Evolutionary conservation across 768 basidiomycete genomes (phyloP).

Genomic region (Rhodotorula toruloides): DNA sequence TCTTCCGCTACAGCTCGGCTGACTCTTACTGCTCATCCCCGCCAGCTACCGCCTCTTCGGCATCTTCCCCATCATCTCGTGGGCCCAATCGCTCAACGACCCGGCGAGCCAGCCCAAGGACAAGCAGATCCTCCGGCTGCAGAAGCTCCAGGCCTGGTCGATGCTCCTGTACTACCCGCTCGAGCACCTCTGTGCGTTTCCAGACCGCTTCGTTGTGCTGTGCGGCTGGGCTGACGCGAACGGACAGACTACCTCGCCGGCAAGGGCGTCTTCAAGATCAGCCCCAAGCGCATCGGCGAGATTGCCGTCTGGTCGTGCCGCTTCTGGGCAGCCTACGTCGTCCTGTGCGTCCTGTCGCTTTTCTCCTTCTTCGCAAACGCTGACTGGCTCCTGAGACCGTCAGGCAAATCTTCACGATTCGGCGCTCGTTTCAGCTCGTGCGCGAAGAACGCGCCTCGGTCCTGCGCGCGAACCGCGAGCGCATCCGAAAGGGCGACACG

Average conservation of each 20-base stretch:
- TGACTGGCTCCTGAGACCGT: constrained; percentile 52
- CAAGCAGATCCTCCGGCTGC: constrained; percentile 31
- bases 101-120: constrained; percentile 32
- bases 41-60: constrained; percentile 39
- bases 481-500: constrained; percentile 39
- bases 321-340: constrained; percentile 72
- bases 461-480: constrained; percentile 46
- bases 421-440: constrained; percentile 30
- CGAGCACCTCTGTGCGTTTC: constrained; percentile 43
- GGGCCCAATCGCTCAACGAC: constrained; percentile 39
- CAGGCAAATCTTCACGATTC: constrained; percentile 34
- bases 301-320: constrained; percentile 68
- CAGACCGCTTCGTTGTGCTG: neutral
- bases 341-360: constrained; percentile 59
- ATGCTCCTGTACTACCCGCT: constrained; percentile 47
- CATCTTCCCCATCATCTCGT: constrained; percentile 39
- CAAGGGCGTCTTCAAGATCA: constrained; percentile 37
- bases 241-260: constrained; percentile 40
- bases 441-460: neutral
- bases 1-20: no score
- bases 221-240: neutral
- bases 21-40: no score
- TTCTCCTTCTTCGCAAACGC: constrained; percentile 17
- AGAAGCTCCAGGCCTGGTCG: constrained; percentile 42
- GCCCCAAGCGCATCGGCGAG: constrained; percentile 9